A percentile compares a stretch with the other conserved stretches of the same genome.
phyloP scores from a whole-genome alignment of 345 rosid genomes.

The Murraya paniculata region DNA sequence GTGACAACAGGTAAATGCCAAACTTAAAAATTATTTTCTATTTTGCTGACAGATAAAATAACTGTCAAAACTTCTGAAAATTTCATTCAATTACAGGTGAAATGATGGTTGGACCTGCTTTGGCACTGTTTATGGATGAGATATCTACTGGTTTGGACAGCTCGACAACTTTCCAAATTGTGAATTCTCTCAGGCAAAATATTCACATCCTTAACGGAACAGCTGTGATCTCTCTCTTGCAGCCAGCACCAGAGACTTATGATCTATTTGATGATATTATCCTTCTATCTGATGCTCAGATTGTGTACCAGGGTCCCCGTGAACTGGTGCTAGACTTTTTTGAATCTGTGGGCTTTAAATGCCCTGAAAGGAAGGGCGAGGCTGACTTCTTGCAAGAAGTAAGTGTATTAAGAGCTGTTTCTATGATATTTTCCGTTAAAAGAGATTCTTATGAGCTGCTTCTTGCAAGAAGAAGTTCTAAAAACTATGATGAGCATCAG shows the following conservation, averaged over 20 bases:
- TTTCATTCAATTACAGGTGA: slow-evolving; percentile 41
- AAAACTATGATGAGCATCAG: neutral
- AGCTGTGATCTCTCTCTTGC: slow-evolving; percentile 73
- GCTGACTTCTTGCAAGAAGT: slow-evolving; percentile 89
- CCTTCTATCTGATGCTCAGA: slow-evolving; percentile 62
- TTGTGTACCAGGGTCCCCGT: slow-evolving; percentile 40
- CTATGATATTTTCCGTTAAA: neutral
- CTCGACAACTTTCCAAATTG: slow-evolving; percentile 69
- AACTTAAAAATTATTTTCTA: neutral
- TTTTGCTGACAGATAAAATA: neutral
- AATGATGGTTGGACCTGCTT: slow-evolving; percentile 71
- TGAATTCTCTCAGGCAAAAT: slow-evolving; percentile 54
- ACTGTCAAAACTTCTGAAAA: neutral
- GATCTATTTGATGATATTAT: slow-evolving; percentile 72
- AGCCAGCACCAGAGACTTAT: slow-evolving; percentile 82
- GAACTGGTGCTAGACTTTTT: slow-evolving; percentile 55
- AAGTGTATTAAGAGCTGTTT: slow-evolving; percentile 13
- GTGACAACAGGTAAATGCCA: slow-evolving; percentile 56
- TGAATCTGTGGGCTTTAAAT: slow-evolving; percentile 61
- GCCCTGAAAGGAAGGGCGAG: slow-evolving; percentile 71
- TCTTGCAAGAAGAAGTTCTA: neutral
- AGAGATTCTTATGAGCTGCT: neutral
- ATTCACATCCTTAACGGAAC: slow-evolving; percentile 56
- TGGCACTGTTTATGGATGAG: slow-evolving; percentile 72
- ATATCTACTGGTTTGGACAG: slow-evolving; percentile 82